Conservation (phyloP, 441 rosid genomes). For the Isatis lusitanica region DNA sequence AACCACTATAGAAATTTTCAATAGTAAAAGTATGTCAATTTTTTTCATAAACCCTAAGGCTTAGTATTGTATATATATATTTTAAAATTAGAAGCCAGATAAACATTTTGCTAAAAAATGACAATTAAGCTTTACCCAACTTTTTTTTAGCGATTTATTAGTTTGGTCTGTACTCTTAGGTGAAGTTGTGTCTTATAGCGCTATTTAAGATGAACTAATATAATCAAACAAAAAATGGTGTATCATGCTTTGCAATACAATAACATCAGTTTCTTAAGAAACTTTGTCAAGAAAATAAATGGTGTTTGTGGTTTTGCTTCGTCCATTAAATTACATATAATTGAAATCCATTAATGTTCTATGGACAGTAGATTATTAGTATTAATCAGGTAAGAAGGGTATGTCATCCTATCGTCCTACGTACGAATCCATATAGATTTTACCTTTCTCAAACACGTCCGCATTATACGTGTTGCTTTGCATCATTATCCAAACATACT, state of each 20-base stretch:
- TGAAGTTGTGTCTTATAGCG: neutral
- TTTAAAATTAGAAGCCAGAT: neutral
- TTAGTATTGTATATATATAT: neutral
- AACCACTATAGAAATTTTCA: neutral
- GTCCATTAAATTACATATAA: neutral
- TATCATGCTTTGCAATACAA: neutral
- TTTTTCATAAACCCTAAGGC: neutral
- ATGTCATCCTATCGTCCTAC: neutral
- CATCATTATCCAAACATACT: conserved; percentile 27
- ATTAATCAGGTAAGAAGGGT: conserved; percentile 1
- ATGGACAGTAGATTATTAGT: neutral
- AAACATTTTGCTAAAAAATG: neutral
- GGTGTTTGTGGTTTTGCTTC: neutral
- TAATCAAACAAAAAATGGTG: neutral
- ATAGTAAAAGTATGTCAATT: neutral
- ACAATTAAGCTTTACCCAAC: neutral
- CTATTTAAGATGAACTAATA: neutral
- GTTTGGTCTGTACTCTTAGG: neutral
- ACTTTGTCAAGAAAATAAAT: neutral
- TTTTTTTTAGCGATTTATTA: neutral
- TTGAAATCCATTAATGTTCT: neutral
- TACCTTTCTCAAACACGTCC: neutral
- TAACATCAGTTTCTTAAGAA: neutral
- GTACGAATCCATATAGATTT: neutral
- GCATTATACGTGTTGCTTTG: neutral